Percentiles rank a stretch among this genome's conserved stretches.
Conservation (phyloP, 768 basidiomycete genomes). For the Amanita jacksonii region DNA sequence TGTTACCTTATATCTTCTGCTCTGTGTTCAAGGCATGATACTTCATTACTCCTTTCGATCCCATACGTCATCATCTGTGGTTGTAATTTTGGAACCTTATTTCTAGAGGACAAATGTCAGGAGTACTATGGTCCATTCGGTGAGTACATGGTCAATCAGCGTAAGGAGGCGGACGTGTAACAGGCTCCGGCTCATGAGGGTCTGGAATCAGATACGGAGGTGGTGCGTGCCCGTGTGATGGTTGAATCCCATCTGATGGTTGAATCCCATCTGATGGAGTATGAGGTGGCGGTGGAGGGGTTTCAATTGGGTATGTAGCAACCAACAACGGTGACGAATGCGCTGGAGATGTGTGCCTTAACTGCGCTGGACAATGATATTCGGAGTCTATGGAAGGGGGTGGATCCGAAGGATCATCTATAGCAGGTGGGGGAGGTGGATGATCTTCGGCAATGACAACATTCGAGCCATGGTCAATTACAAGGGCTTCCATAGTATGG, state of each 20-base stretch:
- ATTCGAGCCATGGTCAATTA: slow-evolving; percentile 42
- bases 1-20: slow-evolving; percentile 2
- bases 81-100: slow-evolving; percentile 6
- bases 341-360: slow-evolving; percentile 23
- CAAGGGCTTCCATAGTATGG: slow-evolving; percentile 46
- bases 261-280: slow-evolving; percentile 24
- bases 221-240: slow-evolving; percentile 53
- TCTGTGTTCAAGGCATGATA: neutral
- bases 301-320: slow-evolving; percentile 23
- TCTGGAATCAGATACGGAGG: slow-evolving; percentile 68
- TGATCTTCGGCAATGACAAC: slow-evolving; percentile 24
- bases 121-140: too few relatives aligned
- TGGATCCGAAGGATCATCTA: slow-evolving; percentile 84
- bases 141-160: too few relatives aligned
- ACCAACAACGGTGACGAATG: slow-evolving; percentile 25
- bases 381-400: slow-evolving; percentile 84
- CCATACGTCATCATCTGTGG: slow-evolving; percentile 2
- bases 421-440: slow-evolving; percentile 68
- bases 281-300: slow-evolving; percentile 19
- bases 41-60: neutral
- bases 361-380: slow-evolving; percentile 43
- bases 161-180: slow-evolving; percentile 52
- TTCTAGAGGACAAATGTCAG: slow-evolving; percentile 4
- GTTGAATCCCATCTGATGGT: slow-evolving; percentile 22
- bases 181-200: slow-evolving; percentile 41